Conservation (phyloP, 371 early-diverging fungal genomes). For the Rhizopus sp. region DNA sequence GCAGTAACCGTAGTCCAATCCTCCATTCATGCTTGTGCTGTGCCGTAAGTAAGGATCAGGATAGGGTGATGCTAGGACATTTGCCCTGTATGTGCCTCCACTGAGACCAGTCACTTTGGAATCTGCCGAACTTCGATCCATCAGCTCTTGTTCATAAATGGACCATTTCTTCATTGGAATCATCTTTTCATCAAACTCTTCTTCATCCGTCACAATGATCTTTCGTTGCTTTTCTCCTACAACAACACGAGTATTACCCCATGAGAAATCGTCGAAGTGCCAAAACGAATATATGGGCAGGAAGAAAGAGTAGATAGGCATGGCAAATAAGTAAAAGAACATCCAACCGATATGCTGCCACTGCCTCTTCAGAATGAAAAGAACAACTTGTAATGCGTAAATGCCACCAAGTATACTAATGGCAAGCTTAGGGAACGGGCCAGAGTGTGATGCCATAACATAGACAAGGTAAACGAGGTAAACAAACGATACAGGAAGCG, state of each 20-base stretch:
- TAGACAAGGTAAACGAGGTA: slow-evolving; percentile 76
- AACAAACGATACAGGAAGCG: slow-evolving; percentile 88
- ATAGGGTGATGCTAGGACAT: slow-evolving; percentile 18
- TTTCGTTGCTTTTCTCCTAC: slow-evolving; percentile 65
- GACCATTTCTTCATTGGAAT: slow-evolving; percentile 90
- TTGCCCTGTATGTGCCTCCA: slow-evolving; percentile 48
- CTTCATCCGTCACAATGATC: slow-evolving; percentile 53
- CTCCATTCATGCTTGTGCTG: slow-evolving; percentile 13
- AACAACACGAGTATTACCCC: slow-evolving; percentile 88
- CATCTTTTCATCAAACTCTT: slow-evolving; percentile 75
- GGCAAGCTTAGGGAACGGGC: slow-evolving; percentile 51
- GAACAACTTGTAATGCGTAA: slow-evolving; percentile 82
- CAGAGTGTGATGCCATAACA: slow-evolving; percentile 41
- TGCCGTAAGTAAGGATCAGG: slow-evolving; percentile 22
- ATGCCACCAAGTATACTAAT: slow-evolving; percentile 65
- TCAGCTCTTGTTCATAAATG: slow-evolving; percentile 82
- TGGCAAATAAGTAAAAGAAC: slow-evolving; percentile 82
- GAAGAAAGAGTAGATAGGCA: slow-evolving; percentile 77
- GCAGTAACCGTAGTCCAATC: slow-evolving; percentile 40
- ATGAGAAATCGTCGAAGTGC: slow-evolving; percentile 89
- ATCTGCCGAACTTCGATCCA: slow-evolving; percentile 59
- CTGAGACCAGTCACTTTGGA: slow-evolving; percentile 46
- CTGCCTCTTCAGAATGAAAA: slow-evolving; percentile 80
- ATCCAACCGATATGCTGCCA: slow-evolving; percentile 95
- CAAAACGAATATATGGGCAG: slow-evolving; percentile 79